Evolutionary conservation across 1,284 basidiomycete genomes (phyloP).

Genomic region (Kwoniella shivajii): DNA sequence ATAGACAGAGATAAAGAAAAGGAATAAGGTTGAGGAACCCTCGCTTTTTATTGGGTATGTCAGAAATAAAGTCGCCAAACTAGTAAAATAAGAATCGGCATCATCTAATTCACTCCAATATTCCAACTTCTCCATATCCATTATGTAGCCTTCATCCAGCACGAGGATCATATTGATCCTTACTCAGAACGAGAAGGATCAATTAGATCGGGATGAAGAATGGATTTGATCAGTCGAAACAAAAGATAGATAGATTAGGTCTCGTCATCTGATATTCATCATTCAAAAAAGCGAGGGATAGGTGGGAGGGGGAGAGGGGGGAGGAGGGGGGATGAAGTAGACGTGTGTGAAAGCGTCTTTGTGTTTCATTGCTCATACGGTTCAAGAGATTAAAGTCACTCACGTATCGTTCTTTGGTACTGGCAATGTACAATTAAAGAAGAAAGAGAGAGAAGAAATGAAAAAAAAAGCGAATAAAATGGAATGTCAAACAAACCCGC

Average conservation of each 20-base stretch:
- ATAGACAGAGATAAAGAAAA: constrained; percentile 7
- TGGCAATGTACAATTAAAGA: too few species aligned
- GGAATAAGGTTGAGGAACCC: background rate
- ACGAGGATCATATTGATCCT: constrained; percentile 16
- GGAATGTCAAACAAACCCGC: too few species aligned
- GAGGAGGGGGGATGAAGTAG: too few species aligned
- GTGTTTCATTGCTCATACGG: too few species aligned
- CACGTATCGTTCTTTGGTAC: too few species aligned
- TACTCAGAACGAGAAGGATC: constrained; percentile 22
- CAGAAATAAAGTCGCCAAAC: constrained; percentile 55
- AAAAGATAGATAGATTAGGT: constrained; percentile 34
- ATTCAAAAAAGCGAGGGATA: constrained; percentile 3
- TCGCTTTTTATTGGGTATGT: constrained; percentile 10
- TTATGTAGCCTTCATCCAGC: constrained; percentile 20
- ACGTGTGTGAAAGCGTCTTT: too few species aligned
- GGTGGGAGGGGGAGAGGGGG: background rate
- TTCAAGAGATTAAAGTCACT: too few species aligned
- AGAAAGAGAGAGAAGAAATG: too few species aligned
- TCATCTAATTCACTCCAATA: constrained; percentile 12
- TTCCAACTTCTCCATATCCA: constrained; percentile 3
- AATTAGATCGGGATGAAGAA: constrained; percentile 8
- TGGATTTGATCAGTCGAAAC: constrained; percentile 12
- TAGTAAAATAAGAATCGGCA: constrained; percentile 49
- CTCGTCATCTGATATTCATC: constrained; percentile 54
- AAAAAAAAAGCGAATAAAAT: too few species aligned